A percentile compares a stretch with the other conserved stretches of the same genome.
These are phyloP conservation scores for Pichia sp. DNA, from an alignment of 1,139 yeast genomes.

Conservation along the genomic window DNA sequence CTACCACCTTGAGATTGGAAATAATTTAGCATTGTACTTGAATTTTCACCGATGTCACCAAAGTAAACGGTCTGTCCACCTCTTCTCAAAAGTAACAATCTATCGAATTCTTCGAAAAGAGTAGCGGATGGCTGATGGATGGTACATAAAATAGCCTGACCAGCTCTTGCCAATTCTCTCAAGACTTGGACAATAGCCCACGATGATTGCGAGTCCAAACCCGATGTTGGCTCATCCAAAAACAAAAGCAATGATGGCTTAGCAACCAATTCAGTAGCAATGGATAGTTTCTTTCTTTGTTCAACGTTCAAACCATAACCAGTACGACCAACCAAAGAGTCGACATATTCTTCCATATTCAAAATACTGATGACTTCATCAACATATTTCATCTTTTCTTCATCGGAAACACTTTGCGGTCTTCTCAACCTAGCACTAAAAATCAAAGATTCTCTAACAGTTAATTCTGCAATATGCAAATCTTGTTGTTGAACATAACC, in stretches of 20 bases:
- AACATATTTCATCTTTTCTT: conserved; percentile 44
- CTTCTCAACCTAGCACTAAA: conserved; percentile 53
- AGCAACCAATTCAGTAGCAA: conserved; percentile 52
- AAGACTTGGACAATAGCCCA: conserved; percentile 47
- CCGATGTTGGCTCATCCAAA: conserved; percentile 51
- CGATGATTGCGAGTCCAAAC: conserved; percentile 49
- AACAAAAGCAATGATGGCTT: conserved; percentile 46
- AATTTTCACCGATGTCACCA: conserved; percentile 53
- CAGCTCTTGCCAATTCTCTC: conserved; percentile 41
- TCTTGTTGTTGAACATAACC: conserved; percentile 60
- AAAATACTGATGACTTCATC: conserved; percentile 45
- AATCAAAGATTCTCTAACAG: conserved; percentile 49
- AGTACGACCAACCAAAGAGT: conserved; percentile 50
- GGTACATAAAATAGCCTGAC: conserved; percentile 50
- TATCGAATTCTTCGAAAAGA: conserved; percentile 44
- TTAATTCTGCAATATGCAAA: conserved; percentile 45
- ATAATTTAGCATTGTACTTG: conserved; percentile 42
- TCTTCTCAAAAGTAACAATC: conserved; percentile 38
- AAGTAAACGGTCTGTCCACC: conserved; percentile 58
- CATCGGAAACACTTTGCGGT: conserved; percentile 40
- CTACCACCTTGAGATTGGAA: conserved; percentile 53
- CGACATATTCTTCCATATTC: conserved; percentile 49
- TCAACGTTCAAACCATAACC: conserved; percentile 58
- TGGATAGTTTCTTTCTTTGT: conserved; percentile 35
- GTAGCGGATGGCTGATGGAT: conserved; percentile 58